A percentile compares a stretch with the other conserved stretches of the same genome.
These are phyloP conservation scores for Fragilariopsis cylindrus DNA, from an alignment of 108 stramenopile species.

Conservation along the genomic window DNA sequence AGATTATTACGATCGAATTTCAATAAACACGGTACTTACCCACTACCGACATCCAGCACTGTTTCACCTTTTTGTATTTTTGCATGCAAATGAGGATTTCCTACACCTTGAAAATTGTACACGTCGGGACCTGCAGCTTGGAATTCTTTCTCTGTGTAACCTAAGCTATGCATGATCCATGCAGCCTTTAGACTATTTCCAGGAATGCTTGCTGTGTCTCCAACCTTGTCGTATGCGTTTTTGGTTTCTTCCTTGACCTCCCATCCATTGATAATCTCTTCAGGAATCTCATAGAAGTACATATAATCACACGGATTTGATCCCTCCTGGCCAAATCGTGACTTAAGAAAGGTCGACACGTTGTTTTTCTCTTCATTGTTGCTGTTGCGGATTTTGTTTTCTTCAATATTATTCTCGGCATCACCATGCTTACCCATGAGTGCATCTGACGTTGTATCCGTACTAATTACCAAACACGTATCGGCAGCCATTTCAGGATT, in stretches of 20 bases:
- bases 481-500: conserved; percentile 33
- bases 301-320: conserved; percentile 42
- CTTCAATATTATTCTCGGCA: not conserved
- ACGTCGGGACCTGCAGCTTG: conserved; percentile 56
- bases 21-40: conserved; percentile 2
- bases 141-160: conserved; percentile 63
- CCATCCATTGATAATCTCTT: conserved; percentile 27
- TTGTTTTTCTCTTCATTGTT: conserved; percentile 7
- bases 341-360: not conserved
- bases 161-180: conserved; percentile 64
- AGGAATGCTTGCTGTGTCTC: conserved; percentile 54
- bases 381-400: not conserved
- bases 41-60: conserved; percentile 75
- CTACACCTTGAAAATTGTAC: conserved; percentile 84
- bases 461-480: conserved; percentile 37
- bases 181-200: conserved; percentile 62
- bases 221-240: conserved; percentile 69
- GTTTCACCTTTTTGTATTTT: conserved; percentile 58
- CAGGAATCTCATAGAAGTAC: conserved; percentile 31
- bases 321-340: conserved; percentile 23
- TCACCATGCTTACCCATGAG: not conserved
- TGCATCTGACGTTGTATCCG: conserved; percentile 14
- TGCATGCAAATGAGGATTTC: conserved; percentile 68
- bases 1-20: no score
- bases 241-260: conserved; percentile 58